These are phyloP conservation scores for Colletotrichum spinosum DNA, from an alignment of 2,329 filamentous ascomycete genomes.

Conservation along the genomic window DNA sequence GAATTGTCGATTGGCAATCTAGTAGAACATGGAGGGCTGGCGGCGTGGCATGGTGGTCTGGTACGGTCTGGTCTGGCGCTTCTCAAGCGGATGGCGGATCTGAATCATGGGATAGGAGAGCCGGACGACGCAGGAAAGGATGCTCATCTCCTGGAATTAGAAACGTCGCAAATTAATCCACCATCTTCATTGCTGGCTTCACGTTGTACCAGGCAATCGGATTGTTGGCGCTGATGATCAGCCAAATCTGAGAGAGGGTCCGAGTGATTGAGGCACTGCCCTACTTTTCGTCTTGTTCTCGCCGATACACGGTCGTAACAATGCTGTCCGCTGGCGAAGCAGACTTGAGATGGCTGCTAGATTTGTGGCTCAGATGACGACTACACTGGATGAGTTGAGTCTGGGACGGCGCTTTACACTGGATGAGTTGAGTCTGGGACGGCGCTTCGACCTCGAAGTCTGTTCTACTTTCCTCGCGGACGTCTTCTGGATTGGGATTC, in stretches of 20 bases:
- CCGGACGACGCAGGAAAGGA: conserved; percentile 2
- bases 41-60: too few relatives aligned
- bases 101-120: conserved; percentile 18
- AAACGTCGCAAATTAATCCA: conserved; percentile 25
- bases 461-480: neutral
- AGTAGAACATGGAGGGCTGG: too few relatives aligned
- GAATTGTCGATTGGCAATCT: too few relatives aligned
- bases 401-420: conserved; percentile 24
- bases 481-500: neutral
- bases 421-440: conserved; percentile 20
- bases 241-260: conserved; percentile 23
- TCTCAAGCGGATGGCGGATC: neutral
- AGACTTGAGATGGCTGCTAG: conserved; percentile 7
- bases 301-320: neutral
- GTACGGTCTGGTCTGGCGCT: too few relatives aligned
- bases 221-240: conserved; percentile 24
- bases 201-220: neutral
- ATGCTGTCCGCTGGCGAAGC: neutral
- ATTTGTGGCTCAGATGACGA: conserved; percentile 30
- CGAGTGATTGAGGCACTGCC: neutral
- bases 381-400: conserved; percentile 25
- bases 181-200: neutral
- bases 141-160: conserved; percentile 14
- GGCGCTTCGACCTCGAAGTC: neutral
- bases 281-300: neutral